Evolutionary conservation across 257 asterid genomes (phyloP).

Genomic region (Mitragyna speciosa): DNA sequence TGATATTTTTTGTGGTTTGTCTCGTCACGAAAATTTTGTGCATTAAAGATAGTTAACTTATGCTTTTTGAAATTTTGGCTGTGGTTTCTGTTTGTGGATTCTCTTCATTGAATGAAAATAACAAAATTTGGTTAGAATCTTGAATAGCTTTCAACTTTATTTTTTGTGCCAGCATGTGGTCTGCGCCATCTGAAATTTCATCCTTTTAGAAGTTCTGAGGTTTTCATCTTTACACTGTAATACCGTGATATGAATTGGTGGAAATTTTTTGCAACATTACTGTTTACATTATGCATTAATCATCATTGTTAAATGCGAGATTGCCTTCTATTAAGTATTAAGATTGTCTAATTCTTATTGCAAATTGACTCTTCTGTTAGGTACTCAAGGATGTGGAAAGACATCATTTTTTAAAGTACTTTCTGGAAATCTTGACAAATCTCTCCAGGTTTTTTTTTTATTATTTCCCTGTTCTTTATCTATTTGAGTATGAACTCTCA

Average conservation of each 20-base stretch:
- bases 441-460: conserved; percentile 46
- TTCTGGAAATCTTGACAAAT: conserved; percentile 57
- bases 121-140: background rate
- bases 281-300: too few species aligned
- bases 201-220: background rate
- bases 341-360: background rate
- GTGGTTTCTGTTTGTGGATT: background rate
- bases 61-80: background rate
- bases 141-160: background rate
- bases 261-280: too few species aligned
- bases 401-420: conserved; percentile 61
- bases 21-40: background rate
- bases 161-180: background rate
- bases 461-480: too few species aligned
- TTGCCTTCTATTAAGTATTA: too few species aligned
- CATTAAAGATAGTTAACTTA: background rate
- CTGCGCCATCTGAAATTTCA: background rate
- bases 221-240: too few species aligned
- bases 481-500: too few species aligned
- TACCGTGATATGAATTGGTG: too few species aligned
- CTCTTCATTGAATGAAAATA: background rate
- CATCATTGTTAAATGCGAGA: too few species aligned
- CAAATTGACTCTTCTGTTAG: conserved; percentile 66
- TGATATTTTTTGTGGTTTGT: background rate
- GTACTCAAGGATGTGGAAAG: conserved; percentile 75